Conservation (phyloP, 2,329 filamentous ascomycete species). For the Microascus cirrosus region DNA sequence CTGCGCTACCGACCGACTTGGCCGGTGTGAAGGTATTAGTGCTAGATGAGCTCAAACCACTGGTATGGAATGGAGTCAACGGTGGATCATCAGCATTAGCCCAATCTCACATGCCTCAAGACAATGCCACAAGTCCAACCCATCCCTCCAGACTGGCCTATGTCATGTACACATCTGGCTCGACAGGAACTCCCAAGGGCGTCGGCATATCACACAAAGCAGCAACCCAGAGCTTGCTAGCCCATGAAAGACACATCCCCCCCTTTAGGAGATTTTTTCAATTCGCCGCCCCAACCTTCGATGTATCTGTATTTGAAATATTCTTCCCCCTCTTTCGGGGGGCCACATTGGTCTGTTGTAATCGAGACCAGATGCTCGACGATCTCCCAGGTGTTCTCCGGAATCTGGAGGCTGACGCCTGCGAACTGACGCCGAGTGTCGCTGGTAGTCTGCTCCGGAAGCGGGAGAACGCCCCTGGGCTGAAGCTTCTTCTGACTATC, state of each 20-base stretch:
- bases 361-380: constrained; percentile 58
- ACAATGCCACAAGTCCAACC: background rate
- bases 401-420: constrained; percentile 62
- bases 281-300: constrained; percentile 86
- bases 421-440: constrained; percentile 82
- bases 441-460: constrained; percentile 63
- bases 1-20: constrained; percentile 6
- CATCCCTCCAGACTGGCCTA: constrained; percentile 48
- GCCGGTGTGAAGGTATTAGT: constrained; percentile 20
- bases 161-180: constrained; percentile 89
- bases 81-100: background rate
- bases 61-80: background rate
- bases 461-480: constrained; percentile 52
- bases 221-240: constrained; percentile 70
- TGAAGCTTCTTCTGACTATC: constrained; percentile 71
- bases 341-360: constrained; percentile 60
- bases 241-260: constrained; percentile 71
- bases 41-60: constrained; percentile 16
- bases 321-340: constrained; percentile 77
- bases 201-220: constrained; percentile 73
- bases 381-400: constrained; percentile 61
- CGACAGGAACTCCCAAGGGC: constrained; percentile 80
- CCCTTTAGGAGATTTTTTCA: constrained; percentile 71
- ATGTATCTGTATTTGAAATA: constrained; percentile 90
- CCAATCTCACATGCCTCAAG: background rate